These are phyloP conservation scores for Chloris gayana DNA, from an alignment of 176 grass and related monocot genomes.

Conservation along the genomic window DNA sequence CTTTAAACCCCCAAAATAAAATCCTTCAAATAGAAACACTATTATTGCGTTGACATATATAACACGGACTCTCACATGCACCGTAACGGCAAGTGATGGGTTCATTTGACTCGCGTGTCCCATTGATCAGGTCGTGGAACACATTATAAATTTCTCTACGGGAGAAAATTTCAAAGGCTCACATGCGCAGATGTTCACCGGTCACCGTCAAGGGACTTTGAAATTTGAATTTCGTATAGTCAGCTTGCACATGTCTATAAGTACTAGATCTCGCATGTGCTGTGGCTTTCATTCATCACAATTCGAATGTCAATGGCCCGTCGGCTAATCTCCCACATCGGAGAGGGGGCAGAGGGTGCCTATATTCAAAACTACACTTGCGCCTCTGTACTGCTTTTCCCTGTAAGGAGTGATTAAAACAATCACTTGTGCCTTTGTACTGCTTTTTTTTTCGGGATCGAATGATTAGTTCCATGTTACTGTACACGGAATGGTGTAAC, in stretches of 20 bases:
- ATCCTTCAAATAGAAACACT: background rate
- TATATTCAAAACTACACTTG: background rate
- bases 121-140: background rate
- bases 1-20: background rate
- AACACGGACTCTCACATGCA: slow-evolving; percentile 27
- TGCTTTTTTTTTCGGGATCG: background rate
- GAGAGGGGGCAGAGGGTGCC: background rate
- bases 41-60: slow-evolving; percentile 4
- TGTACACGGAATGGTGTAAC: background rate
- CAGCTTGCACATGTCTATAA: background rate
- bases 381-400: background rate
- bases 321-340: background rate
- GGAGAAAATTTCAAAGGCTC: slow-evolving; percentile 4
- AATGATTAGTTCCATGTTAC: background rate
- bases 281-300: background rate
- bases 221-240: background rate
- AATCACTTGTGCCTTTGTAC: background rate
- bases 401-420: background rate
- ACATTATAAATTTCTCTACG: background rate
- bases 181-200: slow-evolving; percentile 15
- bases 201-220: background rate
- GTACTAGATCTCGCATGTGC: slow-evolving; percentile 13
- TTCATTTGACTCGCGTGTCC: slow-evolving; percentile 20
- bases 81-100: background rate
- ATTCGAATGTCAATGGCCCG: slow-evolving; percentile 2